phyloP scores from a whole-genome alignment of 768 basidiomycete species.

The Tubosaeta brunneosetosa region DNA sequence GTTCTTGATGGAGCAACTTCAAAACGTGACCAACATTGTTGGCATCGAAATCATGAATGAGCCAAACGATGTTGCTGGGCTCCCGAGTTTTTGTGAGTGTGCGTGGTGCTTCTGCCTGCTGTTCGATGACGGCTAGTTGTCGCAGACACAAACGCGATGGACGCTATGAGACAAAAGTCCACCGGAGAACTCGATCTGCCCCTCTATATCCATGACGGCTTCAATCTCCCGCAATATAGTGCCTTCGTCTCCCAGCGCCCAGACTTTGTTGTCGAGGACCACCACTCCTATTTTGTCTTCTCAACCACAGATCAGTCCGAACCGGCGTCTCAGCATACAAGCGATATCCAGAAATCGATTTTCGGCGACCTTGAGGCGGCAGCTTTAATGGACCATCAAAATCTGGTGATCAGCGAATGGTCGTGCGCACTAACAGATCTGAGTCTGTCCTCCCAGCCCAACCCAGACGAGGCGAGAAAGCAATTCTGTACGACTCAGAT shows the following conservation, averaged over 20 bases:
- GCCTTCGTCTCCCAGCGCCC: constrained; percentile 43
- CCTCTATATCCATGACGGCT: constrained; percentile 66
- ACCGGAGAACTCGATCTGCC: constrained; percentile 41
- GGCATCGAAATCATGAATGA: constrained; percentile 60
- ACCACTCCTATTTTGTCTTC: constrained; percentile 72
- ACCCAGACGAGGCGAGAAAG: constrained; percentile 41
- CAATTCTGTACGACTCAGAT: constrained; percentile 58
- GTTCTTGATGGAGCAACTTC: constrained; percentile 29
- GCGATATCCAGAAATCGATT: constrained; percentile 29
- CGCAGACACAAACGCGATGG: constrained; percentile 18
- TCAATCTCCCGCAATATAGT: constrained; percentile 39
- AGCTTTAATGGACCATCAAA: constrained; percentile 32
- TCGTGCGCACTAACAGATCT: constrained; percentile 45
- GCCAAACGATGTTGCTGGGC: constrained; percentile 42
- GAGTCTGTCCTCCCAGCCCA: constrained; percentile 45
- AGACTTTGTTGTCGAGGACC: constrained; percentile 69
- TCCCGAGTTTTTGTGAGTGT: constrained; percentile 37
- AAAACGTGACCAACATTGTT: constrained; percentile 46
- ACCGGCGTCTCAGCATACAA: constrained; percentile 42
- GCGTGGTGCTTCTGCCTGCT: not conserved
- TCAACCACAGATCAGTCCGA: constrained; percentile 46
- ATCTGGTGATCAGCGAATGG: constrained; percentile 49
- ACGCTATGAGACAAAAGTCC: constrained; percentile 18
- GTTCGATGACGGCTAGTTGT: not conserved
- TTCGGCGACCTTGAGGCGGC: constrained; percentile 15